Evolutionary conservation across 176 grass and related monocot species (phyloP).

Genomic region (Rhynchospora breviuscula): DNA sequence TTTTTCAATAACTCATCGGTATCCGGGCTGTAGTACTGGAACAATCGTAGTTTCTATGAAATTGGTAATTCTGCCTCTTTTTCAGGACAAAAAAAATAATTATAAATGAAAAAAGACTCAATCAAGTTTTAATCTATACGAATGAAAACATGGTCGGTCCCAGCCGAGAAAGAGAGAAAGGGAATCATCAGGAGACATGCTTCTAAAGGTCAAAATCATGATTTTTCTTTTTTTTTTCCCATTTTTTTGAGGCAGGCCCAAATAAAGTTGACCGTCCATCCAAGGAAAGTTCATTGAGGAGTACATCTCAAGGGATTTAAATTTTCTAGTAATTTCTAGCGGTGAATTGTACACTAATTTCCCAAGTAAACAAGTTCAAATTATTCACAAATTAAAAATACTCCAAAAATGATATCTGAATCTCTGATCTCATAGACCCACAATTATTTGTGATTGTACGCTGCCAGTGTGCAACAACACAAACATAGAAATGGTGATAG

Average conservation of each 20-base stretch:
- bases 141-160: not conserved
- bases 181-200: conserved; percentile 14
- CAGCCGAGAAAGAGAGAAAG: not conserved
- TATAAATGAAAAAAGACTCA: too few species aligned
- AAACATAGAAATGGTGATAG: too few species aligned
- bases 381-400: too few species aligned
- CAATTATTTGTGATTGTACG: too few species aligned
- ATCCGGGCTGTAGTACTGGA: too few species aligned
- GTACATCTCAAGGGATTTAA: not conserved
- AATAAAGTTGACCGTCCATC: not conserved
- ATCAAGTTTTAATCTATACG: not conserved
- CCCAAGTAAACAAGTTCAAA: not conserved
- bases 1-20: too few species aligned
- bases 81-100: too few species aligned
- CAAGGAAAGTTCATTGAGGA: not conserved
- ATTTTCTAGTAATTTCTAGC: not conserved
- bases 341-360: not conserved
- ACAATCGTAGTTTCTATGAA: too few species aligned
- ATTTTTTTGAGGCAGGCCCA: not conserved
- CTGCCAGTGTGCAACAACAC: too few species aligned
- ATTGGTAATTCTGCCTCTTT: too few species aligned
- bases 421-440: too few species aligned
- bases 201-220: conserved; percentile 5
- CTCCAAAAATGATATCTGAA: too few species aligned
- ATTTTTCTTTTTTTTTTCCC: not conserved